Evolutionary conservation across 73 alveolate species (phyloP).

Genomic region (Tetrahymena malaccensis): DNA sequence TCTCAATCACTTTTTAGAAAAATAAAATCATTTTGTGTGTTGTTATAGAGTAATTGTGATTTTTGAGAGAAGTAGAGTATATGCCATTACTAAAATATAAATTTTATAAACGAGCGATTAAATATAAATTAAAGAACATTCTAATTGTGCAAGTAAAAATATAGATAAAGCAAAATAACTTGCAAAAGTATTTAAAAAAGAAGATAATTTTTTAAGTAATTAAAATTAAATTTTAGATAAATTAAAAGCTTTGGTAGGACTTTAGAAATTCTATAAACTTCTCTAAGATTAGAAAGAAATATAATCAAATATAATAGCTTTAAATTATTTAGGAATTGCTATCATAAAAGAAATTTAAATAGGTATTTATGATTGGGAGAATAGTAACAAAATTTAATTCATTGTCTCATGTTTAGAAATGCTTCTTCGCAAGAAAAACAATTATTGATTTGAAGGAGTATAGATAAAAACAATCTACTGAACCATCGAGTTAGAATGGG

Average conservation of each 20-base stretch:
- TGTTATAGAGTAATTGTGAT: too few relatives aligned
- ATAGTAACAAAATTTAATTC: background rate
- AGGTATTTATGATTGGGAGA: background rate
- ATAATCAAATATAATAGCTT: background rate
- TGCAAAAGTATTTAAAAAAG: background rate
- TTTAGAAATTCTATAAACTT: background rate
- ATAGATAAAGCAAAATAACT: background rate
- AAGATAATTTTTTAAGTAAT: background rate
- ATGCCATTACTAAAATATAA: too few relatives aligned
- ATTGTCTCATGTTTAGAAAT: background rate
- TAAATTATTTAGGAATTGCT: too few relatives aligned
- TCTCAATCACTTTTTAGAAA: too few relatives aligned
- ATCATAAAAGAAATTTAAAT: background rate
- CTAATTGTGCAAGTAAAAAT: background rate
- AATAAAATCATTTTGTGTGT: too few relatives aligned
- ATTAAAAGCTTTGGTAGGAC: background rate
- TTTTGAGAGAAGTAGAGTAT: too few relatives aligned
- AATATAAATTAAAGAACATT: background rate
- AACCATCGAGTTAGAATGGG: background rate
- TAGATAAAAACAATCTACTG: background rate
- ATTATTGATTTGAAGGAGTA: background rate
- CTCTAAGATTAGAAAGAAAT: background rate
- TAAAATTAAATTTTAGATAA: background rate
- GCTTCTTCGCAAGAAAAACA: background rate
- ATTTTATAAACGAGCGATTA: too few relatives aligned